Evolutionary conservation across 2,329 filamentous ascomycete genomes (phyloP).

Genomic region (Dothideomycetes sp.): DNA sequence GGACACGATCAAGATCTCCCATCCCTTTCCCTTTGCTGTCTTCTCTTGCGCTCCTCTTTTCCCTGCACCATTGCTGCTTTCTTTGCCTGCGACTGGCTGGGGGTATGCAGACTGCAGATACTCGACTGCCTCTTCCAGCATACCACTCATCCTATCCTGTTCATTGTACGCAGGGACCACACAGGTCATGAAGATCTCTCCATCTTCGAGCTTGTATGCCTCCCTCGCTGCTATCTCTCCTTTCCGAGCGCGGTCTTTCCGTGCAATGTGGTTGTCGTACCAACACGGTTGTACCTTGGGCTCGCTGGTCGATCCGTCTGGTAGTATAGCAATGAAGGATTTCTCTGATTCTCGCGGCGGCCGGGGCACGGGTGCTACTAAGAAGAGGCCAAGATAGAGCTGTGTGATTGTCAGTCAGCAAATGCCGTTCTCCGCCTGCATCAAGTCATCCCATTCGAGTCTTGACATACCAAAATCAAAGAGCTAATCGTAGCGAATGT

Average conservation of each 20-base stretch:
- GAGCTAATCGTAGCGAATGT: constrained; percentile 15
- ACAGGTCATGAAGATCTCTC: constrained; percentile 78
- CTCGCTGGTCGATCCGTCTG: constrained; percentile 47
- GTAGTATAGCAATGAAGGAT: constrained; percentile 64
- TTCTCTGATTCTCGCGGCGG: constrained; percentile 67
- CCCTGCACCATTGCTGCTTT: constrained; percentile 18
- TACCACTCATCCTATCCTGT: constrained; percentile 67
- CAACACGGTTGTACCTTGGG: constrained; percentile 65
- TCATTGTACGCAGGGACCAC: constrained; percentile 97
- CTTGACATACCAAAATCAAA: constrained; percentile 17
- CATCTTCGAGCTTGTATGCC: constrained; percentile 54
- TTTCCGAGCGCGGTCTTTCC: constrained; percentile 33
- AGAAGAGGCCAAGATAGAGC: constrained; percentile 43
- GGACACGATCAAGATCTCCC: constrained; percentile 87
- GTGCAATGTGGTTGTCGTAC: constrained; percentile 64
- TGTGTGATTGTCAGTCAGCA: constrained; percentile 5
- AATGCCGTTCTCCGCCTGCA: too few relatives aligned
- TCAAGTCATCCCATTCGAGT: too few relatives aligned
- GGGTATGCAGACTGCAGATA: constrained; percentile 68
- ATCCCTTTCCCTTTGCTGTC: constrained; percentile 41
- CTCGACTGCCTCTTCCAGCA: constrained; percentile 80
- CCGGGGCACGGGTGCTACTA: constrained; percentile 74
- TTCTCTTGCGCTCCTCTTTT: constrained; percentile 10
- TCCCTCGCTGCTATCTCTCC: constrained; percentile 25
- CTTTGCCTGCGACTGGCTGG: constrained; percentile 19